Evolutionary conservation across 2,329 filamentous ascomycete species (phyloP), one percentile per base, ranked within the genome.

Genomic region (Bipolaris cookei): DNA sequence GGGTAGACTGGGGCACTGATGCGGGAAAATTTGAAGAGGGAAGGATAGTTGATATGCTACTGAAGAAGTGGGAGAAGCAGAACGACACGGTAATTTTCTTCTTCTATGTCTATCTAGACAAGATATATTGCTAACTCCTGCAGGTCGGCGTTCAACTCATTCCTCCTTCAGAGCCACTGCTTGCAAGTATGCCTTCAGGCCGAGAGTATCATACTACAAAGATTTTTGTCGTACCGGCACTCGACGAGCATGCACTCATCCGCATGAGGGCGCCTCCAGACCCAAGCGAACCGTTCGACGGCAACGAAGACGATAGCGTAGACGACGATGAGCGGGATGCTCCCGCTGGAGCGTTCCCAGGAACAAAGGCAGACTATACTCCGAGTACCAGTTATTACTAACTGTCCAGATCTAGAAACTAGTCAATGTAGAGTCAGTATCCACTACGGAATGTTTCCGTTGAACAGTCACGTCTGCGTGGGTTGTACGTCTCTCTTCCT

Each of bases 21-120:
- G 94, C 89, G 0, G 94, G 95, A 1, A 88, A 86, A 67, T 78
- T 91, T 16, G 95, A 98, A 74, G 95, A 99, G 77, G 87, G 84
- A 1, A 84, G 92, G 53, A 89, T 98, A 2, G 82, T 97, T 49
- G 90, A 95, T 67, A 91, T 95, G 87, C 79, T 99, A 32, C 86
- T 96, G 67, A 84, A 82, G 35, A 97, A 97, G 74, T 97, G 95
- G 94, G 87, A 86, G 60, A 95, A 92, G 78, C 87, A 92, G 77
- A 99, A 99, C 71, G 92, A 97, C 76, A 96, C 91, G 16, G 91
- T 96, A 78, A 79, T 86, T 75, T 14, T 3, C 8, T 14, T 21
- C 46, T 13, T 2, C 4, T n/a, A 13, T 38, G 10, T 10, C 6
- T n/a, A 10, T 13, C 16, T 18, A 14, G 1, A 32, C 3, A 18